These are phyloP conservation scores for Crithidia mellificae DNA, from an alignment of 208 protist species.

Conservation along the genomic window DNA sequence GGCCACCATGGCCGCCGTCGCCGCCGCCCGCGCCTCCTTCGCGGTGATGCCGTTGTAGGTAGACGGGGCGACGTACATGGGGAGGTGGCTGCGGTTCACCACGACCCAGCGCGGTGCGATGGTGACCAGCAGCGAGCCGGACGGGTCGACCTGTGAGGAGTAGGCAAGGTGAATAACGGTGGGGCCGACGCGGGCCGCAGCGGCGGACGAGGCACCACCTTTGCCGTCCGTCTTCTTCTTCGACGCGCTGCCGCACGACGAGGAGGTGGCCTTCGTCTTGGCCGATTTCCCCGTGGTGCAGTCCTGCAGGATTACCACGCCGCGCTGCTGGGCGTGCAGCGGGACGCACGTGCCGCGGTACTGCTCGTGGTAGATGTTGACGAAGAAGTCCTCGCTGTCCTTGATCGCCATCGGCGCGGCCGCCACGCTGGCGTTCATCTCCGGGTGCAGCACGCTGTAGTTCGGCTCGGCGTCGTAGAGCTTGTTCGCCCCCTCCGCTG, in stretches of 20 bases:
- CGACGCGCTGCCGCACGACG: neutral
- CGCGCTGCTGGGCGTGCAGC: conserved; percentile 79
- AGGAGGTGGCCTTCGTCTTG: neutral
- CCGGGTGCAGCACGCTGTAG: conserved; percentile 54
- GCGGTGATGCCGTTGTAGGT: conserved; percentile 43
- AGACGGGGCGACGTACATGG: conserved; percentile 63
- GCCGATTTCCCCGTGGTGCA: neutral
- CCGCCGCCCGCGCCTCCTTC: conserved; percentile 36
- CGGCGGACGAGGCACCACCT: neutral
- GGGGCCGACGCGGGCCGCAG: neutral
- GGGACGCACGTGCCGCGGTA: conserved; percentile 57
- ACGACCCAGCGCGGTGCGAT: conserved; percentile 86
- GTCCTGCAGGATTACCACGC: conserved; percentile 67
- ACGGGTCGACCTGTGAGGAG: conserved; percentile 53
- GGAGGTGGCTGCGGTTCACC: conserved; percentile 69
- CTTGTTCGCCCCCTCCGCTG: conserved; percentile 38
- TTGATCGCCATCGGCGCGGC: conserved; percentile 47
- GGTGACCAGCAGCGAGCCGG: conserved; percentile 63
- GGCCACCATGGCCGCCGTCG: conserved; percentile 30
- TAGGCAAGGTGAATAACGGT: conserved; percentile 75
- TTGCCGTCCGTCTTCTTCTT: conserved; percentile 16
- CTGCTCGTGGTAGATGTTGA: conserved; percentile 53
- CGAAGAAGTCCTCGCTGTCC: conserved; percentile 70
- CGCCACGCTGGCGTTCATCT: conserved; percentile 57
- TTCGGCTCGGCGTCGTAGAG: conserved; percentile 42